Base-by-base conservation (phyloP, 352 stramenopile genomes). In the Globisporangium barbulae region DNA sequence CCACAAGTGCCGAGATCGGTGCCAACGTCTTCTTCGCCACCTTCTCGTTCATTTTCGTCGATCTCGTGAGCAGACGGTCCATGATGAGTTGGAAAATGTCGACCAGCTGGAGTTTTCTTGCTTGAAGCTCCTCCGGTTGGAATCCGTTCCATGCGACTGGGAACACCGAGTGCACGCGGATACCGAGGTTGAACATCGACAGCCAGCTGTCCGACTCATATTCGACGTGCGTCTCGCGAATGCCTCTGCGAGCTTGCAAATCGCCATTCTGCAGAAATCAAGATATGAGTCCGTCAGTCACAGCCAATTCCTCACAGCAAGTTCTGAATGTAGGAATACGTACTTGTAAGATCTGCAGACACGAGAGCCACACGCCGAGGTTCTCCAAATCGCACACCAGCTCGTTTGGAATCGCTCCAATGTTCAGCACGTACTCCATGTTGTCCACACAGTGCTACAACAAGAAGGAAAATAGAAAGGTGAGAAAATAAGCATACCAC, bases 141-240 rank as follows among this genome's bases (percentile, higher is more conserved):
- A 93, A 88, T 2, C 83, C 79, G 55, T 85, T 88, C 83, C 85
- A 94, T 2, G 85, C 74, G 2, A 92, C 78, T 19, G 85, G 81
- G 37, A 94, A 96, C 3, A 94, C 73, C 12, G 88, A 92, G 66
- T 96, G 88, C 17, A 94, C 74, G 9, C 87, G 85, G 62, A 96
- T 96, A 21, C 88, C 88, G 21, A 96, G 75, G 44, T 96, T 96
- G 66, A 96, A 96, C 78, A 94, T 94, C 6, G 85, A 88, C 48
- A 96, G 64, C 88, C 88, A 96, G 47, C 78, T 93, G 56, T 96
- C 88, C 3, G 85, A 93, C 63, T 96, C 88, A 59, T 94, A 96
- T 72, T 96, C 88, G 35, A 96, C 84, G 52, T 96, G 88, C 61
- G 81, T 83, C 63, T 94, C 71, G 55, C 85, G 60, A 28, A 92